Evolutionary conservation across 2,329 filamentous ascomycete genomes (phyloP).

Genomic region (Colletotrichum caudatum): DNA sequence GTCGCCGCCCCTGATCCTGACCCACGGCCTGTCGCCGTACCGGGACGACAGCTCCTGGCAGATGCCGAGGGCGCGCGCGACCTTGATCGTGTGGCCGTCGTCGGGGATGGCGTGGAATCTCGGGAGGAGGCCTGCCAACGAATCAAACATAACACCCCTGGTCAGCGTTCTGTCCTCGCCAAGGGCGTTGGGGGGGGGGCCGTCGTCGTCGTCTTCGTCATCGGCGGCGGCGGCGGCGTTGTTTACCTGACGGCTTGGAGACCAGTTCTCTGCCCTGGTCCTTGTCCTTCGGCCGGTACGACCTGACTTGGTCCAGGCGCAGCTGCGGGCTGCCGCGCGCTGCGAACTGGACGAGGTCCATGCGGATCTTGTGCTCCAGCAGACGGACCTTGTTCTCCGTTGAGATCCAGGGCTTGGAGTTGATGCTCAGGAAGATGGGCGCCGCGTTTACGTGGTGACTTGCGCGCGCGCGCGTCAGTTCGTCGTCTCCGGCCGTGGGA

Average conservation of each 20-base stretch:
- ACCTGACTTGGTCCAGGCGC: conserved; percentile 66
- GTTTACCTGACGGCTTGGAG: conserved; percentile 58
- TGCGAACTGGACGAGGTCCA: conserved; percentile 80
- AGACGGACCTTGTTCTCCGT: conserved; percentile 73
- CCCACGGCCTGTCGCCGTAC: conserved; percentile 61
- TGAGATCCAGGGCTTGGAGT: conserved; percentile 71
- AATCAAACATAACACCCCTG: no score
- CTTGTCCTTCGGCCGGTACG: conserved; percentile 66
- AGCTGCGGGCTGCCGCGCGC: conserved; percentile 74
- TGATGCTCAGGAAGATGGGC: conserved; percentile 80
- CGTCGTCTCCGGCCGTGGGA: neutral
- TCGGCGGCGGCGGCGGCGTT: no score
- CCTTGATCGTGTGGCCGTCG: conserved; percentile 85
- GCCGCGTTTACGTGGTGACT: conserved; percentile 81
- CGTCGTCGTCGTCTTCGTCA: neutral
- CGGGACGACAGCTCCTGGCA: conserved; percentile 65
- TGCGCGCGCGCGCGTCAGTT: conserved; percentile 24
- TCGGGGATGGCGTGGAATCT: conserved; percentile 66
- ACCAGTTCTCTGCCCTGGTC: conserved; percentile 53
- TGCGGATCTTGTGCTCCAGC: conserved; percentile 84
- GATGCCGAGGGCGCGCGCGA: conserved; percentile 76
- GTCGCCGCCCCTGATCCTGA: conserved; percentile 65
- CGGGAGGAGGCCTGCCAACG: conserved; percentile 55
- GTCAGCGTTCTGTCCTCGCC: neutral
- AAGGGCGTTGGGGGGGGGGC: neutral